phyloP scores from a whole-genome alignment of 2,329 filamentous ascomycete genomes.

The Coniochaeta hoffmannii region DNA sequence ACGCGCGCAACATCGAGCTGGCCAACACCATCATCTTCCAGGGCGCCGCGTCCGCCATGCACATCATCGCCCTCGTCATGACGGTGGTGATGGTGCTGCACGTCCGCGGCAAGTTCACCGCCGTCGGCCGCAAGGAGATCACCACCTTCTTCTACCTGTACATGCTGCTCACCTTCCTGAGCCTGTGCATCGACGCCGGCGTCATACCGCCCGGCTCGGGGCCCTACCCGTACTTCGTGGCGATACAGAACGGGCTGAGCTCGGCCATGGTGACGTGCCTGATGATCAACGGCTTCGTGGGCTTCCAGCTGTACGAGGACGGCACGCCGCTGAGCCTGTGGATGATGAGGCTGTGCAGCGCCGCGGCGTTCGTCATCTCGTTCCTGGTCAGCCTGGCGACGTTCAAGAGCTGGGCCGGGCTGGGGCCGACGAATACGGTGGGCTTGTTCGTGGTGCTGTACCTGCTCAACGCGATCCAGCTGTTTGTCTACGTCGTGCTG shows the following conservation, averaged over 20 bases:
- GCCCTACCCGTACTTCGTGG: constrained; percentile 86
- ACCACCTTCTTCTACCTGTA: constrained; percentile 97
- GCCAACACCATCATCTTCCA: constrained; percentile 99
- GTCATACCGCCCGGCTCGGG: constrained; percentile 77
- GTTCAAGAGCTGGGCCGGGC: constrained; percentile 84
- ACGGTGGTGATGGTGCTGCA: constrained; percentile 96
- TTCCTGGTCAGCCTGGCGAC: constrained; percentile 85
- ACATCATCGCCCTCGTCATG: constrained; percentile 87
- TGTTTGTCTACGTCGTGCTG: constrained; percentile 79
- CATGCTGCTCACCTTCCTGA: constrained; percentile 81
- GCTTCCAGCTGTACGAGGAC: constrained; percentile 97
- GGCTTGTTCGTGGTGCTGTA: constrained; percentile 90
- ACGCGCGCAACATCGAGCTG: constrained; percentile 87
- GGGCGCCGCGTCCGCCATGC: constrained; percentile 81
- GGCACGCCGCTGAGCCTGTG: constrained; percentile 90
- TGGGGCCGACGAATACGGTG: constrained; percentile 77
- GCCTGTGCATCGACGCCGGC: constrained; percentile 84
- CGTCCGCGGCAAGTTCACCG: constrained; percentile 94
- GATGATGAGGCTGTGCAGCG: constrained; percentile 74
- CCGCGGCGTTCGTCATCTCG: constrained; percentile 76
- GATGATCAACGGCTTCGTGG: constrained; percentile 95
- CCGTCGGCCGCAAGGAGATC: constrained; percentile 67
- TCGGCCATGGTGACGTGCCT: constrained; percentile 84
- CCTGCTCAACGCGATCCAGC: constrained; percentile 78
- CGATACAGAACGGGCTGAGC: constrained; percentile 74